Conservation (phyloP, 2,329 filamentous ascomycete species). For the Cladosporium sp. region DNA sequence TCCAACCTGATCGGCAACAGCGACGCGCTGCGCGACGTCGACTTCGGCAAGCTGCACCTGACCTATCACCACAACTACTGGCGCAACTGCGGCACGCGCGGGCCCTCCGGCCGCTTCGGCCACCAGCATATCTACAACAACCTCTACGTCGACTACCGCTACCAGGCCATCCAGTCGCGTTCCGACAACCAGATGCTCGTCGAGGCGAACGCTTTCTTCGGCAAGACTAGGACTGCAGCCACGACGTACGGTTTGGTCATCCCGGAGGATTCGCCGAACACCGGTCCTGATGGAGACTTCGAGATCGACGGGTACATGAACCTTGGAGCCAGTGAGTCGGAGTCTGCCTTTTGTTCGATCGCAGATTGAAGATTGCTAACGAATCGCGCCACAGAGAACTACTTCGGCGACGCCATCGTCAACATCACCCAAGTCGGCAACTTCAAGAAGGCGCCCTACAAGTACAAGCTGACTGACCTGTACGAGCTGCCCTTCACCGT, state of each 20-base stretch:
- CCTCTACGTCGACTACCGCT: constrained; percentile 44
- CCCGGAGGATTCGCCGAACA: constrained; percentile 52
- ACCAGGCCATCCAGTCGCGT: constrained; percentile 48
- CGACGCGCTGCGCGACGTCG: constrained; percentile 37
- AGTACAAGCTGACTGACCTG: constrained; percentile 42
- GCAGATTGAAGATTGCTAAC: constrained; percentile 2
- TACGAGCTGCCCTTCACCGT: constrained; percentile 41
- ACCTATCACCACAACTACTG: constrained; percentile 51
- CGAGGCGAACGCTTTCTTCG: constrained; percentile 47
- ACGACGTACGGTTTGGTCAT: constrained; percentile 54
- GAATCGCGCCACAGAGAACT: constrained; percentile 37
- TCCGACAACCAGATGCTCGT: constrained; percentile 49
- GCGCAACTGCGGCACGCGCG: constrained; percentile 44
- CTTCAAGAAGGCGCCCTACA: constrained; percentile 48
- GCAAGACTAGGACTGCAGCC: constrained; percentile 46
- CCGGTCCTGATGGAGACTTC: constrained; percentile 49
- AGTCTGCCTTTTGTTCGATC: background rate
- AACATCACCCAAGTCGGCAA: constrained; percentile 52
- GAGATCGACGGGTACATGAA: constrained; percentile 55
- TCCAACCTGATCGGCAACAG: constrained; percentile 42
- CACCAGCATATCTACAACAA: constrained; percentile 50
- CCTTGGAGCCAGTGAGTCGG: constrained; percentile 46
- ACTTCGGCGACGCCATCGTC: constrained; percentile 45
- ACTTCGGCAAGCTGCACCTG: constrained; percentile 43
- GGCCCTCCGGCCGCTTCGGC: constrained; percentile 48